A percentile compares a stretch with the other conserved stretches of the same genome.
phyloP scores from a whole-genome alignment of 1,139 yeast species.

The Protomyces inouyei region DNA sequence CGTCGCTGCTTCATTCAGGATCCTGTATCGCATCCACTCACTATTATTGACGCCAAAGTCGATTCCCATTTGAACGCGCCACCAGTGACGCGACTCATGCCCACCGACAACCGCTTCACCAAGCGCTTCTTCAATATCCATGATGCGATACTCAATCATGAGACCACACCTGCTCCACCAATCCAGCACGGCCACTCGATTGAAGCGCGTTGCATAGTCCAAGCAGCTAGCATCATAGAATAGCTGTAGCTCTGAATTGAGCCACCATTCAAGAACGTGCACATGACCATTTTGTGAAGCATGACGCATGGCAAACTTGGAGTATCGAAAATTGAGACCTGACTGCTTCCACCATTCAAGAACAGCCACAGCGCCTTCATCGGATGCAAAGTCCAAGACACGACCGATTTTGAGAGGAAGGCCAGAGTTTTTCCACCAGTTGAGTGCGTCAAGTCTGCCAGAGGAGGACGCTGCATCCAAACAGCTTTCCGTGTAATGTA shows the following conservation, averaged over 20 bases:
- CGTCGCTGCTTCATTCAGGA: slow-evolving; percentile 21
- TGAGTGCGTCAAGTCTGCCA: slow-evolving; percentile 17
- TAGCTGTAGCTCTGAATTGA: slow-evolving; percentile 18
- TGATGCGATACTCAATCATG: slow-evolving; percentile 26
- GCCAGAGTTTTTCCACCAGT: slow-evolving; percentile 23
- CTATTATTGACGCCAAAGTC: slow-evolving; percentile 25
- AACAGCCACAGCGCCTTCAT: slow-evolving; percentile 18
- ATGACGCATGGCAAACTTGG: slow-evolving; percentile 25
- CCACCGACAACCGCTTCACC: slow-evolving; percentile 26
- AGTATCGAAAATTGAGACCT: slow-evolving; percentile 20
- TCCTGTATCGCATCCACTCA: slow-evolving; percentile 22
- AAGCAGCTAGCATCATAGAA: slow-evolving; percentile 23
- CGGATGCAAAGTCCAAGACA: slow-evolving; percentile 20
- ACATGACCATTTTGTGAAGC: slow-evolving; percentile 24
- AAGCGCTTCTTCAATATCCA: slow-evolving; percentile 25
- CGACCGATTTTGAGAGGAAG: slow-evolving; percentile 24
- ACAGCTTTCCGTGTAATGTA: slow-evolving; percentile 11
- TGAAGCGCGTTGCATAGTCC: slow-evolving; percentile 24
- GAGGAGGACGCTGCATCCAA: slow-evolving; percentile 25
- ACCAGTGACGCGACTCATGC: slow-evolving; percentile 17
- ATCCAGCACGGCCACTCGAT: slow-evolving; percentile 23
- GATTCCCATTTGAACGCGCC: slow-evolving; percentile 24
- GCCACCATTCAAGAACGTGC: slow-evolving; percentile 24
- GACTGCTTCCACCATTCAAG: slow-evolving; percentile 23
- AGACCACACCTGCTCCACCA: slow-evolving; percentile 25